Conservation (phyloP, 2,329 filamentous ascomycete species). For the Scedosporium apiospermum region DNA sequence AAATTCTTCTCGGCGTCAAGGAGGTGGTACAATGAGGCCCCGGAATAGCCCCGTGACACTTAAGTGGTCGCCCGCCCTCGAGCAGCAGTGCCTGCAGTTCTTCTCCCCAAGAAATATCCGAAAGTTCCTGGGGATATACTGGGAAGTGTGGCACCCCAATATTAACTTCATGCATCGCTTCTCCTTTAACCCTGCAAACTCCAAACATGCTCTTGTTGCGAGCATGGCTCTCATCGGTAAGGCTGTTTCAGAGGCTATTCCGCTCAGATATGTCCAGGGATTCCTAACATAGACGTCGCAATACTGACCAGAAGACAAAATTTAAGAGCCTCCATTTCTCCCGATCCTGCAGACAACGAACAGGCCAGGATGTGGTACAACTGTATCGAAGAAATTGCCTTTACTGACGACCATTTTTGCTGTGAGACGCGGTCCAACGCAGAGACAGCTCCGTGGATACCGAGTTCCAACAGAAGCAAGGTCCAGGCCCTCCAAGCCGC, state of each 20-base stretch:
- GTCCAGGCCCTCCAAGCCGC: conserved; percentile 25
- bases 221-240: conserved; percentile 24
- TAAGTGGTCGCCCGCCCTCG: conserved; percentile 21
- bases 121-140: conserved; percentile 22
- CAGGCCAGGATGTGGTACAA: conserved; percentile 24
- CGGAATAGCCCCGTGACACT: conserved; percentile 23
- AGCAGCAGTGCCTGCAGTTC: conserved; percentile 17
- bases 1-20: conserved; percentile 23
- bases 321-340: conserved; percentile 19
- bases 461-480: conserved; percentile 13
- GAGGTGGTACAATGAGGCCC: conserved; percentile 23
- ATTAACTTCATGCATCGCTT: conserved; percentile 24
- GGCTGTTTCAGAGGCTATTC: conserved; percentile 2
- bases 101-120: conserved; percentile 18
- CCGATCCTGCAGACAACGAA: conserved; percentile 18
- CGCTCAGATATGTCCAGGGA: neutral
- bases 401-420: conserved; percentile 25
- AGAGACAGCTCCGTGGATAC: conserved; percentile 8
- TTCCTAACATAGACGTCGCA: conserved; percentile 3
- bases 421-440: conserved; percentile 13
- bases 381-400: conserved; percentile 26
- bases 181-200: conserved; percentile 19
- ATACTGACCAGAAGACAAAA: too few species aligned
- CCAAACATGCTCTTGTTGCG: conserved; percentile 20
- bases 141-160: conserved; percentile 26